Base-by-base conservation (phyloP, 2,329 filamentous ascomycete genomes). In the Chaetomiaceae sp. region DNA sequence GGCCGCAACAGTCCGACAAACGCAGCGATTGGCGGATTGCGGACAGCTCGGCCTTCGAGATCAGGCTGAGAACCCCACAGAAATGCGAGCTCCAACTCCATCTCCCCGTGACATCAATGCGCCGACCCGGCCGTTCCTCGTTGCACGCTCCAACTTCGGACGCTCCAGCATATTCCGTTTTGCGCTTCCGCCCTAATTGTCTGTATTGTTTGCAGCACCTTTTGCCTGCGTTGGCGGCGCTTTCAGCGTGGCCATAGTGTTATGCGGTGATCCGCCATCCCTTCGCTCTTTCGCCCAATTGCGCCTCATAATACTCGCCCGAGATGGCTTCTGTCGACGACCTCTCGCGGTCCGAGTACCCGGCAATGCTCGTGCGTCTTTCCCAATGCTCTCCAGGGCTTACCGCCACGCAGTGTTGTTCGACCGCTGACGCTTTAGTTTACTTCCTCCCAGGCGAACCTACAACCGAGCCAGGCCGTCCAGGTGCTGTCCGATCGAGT, bases 311-410 rank as follows among this genome's bases (percentile, higher is more conserved):
- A 39, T 19, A 22, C 15, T 31, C 15, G 3, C n/a, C 20, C 53
- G 52, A 36, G 29, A 66, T 57, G 53, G 55, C 58, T 22, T 33
- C 58, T 54, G 89, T 89, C 84, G 86, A 89, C 56, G 85, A 86
- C 66, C 81, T 92, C 67, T 85, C 88, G 69, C 84, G 91, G 73
- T 80, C 88, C 72, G 92, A 96, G 73, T 97, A 97, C 78, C 91
- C 92, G 71, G 86, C 85, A 64, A 86, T 97, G 82, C 85, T 96
- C 85, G 92, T 96, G 79, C 79, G 66, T 51, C 43, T 47, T 15
- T 38, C 53, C 46, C 47, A 23, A 15, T 27, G 5, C 39, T 19
- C 3, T 20, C 15, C 36, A 25, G n/a, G 20, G 15, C 12, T 22
- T 14, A 14, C 27, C 12, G 40, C 12, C 5, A 9, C 37, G 42